Percentiles rank a stretch among this genome's conserved stretches.
These are phyloP conservation scores for Nakazawaea wickerhamii DNA, from an alignment of 805 yeast species.

Conservation along the genomic window DNA sequence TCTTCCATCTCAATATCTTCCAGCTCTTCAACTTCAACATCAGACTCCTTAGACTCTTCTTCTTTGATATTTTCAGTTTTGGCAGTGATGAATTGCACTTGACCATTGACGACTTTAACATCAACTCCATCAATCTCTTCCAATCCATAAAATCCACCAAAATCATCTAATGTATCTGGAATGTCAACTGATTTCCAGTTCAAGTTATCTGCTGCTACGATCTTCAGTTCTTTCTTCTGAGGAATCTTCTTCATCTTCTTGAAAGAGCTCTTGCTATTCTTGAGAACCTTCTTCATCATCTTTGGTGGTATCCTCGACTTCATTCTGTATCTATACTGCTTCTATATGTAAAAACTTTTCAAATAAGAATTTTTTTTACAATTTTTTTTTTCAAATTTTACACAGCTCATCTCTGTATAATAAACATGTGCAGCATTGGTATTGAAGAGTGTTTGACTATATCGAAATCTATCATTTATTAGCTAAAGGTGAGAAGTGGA, in stretches of 20 bases:
- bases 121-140: slow-evolving; percentile 94
- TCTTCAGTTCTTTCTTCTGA: slow-evolving; percentile 18
- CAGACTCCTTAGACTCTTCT: slow-evolving; percentile 16
- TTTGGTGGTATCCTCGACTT: slow-evolving; percentile 7
- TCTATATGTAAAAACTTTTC: neutral
- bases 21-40: slow-evolving; percentile 18
- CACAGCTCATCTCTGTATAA: slow-evolving; percentile 6
- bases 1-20: slow-evolving; percentile 19
- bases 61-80: slow-evolving; percentile 21
- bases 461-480: too few species aligned
- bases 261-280: slow-evolving; percentile 4
- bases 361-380: neutral
- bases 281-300: slow-evolving; percentile 9
- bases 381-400: neutral
- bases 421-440: too few species aligned
- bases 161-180: slow-evolving; percentile 80
- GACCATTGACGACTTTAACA: slow-evolving; percentile 68
- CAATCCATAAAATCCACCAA: slow-evolving; percentile 85
- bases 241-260: neutral
- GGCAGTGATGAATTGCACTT: slow-evolving; percentile 49
- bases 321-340: neutral
- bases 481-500: too few species aligned
- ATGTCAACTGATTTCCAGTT: slow-evolving; percentile 80
- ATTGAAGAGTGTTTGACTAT: too few species aligned
- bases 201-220: slow-evolving; percentile 46